These are phyloP conservation scores for Durio zibethinus DNA, from an alignment of 345 rosid genomes.

Conservation along the genomic window DNA sequence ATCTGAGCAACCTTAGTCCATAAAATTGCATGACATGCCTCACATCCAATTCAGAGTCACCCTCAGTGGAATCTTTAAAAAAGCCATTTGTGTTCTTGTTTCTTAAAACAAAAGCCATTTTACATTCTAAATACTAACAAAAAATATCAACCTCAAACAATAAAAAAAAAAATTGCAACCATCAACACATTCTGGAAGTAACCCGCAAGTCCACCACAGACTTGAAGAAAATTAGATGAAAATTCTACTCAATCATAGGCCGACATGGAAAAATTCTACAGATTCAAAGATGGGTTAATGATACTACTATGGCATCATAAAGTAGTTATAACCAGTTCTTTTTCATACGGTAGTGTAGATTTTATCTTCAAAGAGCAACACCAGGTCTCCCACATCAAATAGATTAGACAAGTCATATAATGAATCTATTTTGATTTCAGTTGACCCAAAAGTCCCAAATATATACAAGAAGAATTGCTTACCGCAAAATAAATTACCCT, in stretches of 20 bases:
- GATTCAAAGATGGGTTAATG: not conserved
- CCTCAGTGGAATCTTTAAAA: not conserved
- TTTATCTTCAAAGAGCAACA: slow-evolving; percentile 6
- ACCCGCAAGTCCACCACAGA: not conserved
- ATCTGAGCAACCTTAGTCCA: slow-evolving; percentile 1
- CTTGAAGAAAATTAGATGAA: not conserved
- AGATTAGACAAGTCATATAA: not conserved
- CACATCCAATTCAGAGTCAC: not conserved
- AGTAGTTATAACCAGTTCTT: not conserved
- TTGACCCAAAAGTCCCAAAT: not conserved
- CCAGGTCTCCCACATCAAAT: not conserved
- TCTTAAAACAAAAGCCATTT: not conserved
- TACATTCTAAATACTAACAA: not conserved
- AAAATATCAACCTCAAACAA: not conserved
- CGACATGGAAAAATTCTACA: not conserved
- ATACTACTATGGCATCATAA: not conserved
- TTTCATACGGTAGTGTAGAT: no score
- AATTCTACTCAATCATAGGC: slow-evolving; percentile 3
- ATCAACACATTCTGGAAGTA: not conserved
- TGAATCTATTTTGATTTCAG: not conserved
- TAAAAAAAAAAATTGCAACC: not conserved
- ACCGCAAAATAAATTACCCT: not conserved
- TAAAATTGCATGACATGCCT: not conserved
- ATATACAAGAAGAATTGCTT: not conserved
- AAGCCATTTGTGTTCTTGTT: not conserved